Evolutionary conservation across 176 grass and related monocot species (phyloP), one percentile per base, ranked within the genome.

Genomic region (Lolium perenne): DNA sequence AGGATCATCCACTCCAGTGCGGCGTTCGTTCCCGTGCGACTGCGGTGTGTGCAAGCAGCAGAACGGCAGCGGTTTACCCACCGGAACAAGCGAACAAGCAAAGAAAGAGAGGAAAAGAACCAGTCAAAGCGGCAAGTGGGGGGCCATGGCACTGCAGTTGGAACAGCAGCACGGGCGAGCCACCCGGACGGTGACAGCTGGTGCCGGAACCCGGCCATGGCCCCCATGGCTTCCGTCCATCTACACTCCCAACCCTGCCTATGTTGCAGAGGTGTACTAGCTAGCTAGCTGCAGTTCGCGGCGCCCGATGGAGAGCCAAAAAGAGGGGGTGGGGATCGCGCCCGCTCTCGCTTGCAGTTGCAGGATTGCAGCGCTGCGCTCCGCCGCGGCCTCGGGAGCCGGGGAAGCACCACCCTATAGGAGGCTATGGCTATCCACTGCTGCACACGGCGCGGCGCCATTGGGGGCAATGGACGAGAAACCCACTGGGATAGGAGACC

Each of bases 381-480:
- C 32, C 65, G 13, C 20, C n/a, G 17, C 67, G 4, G 25, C 91
- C 75, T 92, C 68, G 84, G 71, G 83, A 80, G 26, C n/a, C 4
- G 51, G 80, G 40, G 15, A 63, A 21, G 50, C 57, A 38, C 32
- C 32, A 35, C 32, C 32, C 32, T 35, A 35, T 35, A 23, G 11
- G 57, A 20, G 71, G 20, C 61, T 29, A 14, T 1, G 22, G 53
- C 53, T 17, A 15, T 6, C 14, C 7, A 29, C 43, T 69, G 41
- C 70, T 8, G 62, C 71, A 73, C 70, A 47, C 70, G 70, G 45
- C 46, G 71, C 71, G 21, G 71, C 71, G 74, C 74, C 80, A 70
- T 74, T 77, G 84, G 64, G 81, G 60, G 62, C 43, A 86, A 55
- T 47, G 71, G 83, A 89, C 76, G 83, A 92, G 78, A 86, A 74